Evolutionary conservation across 2,329 filamentous ascomycete species (phyloP).

Genomic region (Chaetomiaceae sp.): DNA sequence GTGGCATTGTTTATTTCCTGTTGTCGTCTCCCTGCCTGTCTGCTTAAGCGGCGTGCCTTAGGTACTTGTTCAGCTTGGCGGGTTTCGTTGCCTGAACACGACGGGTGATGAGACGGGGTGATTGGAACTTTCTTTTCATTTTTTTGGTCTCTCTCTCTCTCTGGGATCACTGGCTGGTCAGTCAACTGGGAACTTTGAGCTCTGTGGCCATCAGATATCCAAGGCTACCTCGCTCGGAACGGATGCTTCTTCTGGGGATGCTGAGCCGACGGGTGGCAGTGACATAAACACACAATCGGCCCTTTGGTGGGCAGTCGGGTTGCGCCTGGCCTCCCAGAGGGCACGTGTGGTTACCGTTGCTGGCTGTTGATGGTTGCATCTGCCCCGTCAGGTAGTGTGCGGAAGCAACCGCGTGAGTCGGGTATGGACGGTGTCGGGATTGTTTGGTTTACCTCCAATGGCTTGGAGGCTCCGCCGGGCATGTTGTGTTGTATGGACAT

Average conservation of each 20-base stretch:
- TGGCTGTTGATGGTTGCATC: constrained; percentile 12
- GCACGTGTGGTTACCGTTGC: background rate
- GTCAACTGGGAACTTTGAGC: background rate
- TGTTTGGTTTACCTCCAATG: background rate
- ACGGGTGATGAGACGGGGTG: too few species aligned
- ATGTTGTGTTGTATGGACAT: too few species aligned
- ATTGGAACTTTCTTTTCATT: too few species aligned
- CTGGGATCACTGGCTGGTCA: background rate
- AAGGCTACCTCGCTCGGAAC: constrained; percentile 1
- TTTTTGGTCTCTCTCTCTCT: too few species aligned
- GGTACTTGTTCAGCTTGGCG: too few species aligned
- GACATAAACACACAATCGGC: constrained; percentile 14
- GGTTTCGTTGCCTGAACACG: too few species aligned
- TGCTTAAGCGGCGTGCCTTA: too few species aligned
- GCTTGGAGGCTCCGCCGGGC: too few species aligned
- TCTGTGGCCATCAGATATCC: background rate
- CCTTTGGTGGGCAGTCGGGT: constrained; percentile 5
- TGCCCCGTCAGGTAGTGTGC: background rate
- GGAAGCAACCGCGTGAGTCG: background rate
- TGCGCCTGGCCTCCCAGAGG: background rate
- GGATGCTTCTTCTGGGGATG: background rate
- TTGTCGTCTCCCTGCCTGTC: too few species aligned
- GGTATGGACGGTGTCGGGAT: background rate
- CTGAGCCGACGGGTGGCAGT: background rate
- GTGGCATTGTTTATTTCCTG: too few species aligned